These are phyloP conservation scores for Ceratocystis colombiana DNA, from an alignment of 2,329 filamentous ascomycete genomes.

Conservation along the genomic window DNA sequence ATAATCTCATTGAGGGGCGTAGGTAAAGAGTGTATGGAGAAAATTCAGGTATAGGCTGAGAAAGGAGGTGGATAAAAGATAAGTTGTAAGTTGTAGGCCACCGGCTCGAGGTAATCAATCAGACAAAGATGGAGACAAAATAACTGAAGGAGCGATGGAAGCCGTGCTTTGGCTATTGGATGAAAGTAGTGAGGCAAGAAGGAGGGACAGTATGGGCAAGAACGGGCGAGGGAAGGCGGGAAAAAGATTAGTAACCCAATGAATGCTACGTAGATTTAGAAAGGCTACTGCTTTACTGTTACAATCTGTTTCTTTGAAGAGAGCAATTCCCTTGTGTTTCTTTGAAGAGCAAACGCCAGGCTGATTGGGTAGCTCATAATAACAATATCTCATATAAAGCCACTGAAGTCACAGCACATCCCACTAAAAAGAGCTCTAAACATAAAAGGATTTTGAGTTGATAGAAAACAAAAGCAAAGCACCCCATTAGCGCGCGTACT, in stretches of 20 bases:
- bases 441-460: neutral
- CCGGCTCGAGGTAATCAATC: neutral
- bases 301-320: neutral
- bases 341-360: neutral
- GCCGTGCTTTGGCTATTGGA: slow-evolving; percentile 4
- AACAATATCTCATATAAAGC: neutral
- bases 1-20: neutral
- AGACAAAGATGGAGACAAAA: slow-evolving; percentile 2
- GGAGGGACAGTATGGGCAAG: neutral
- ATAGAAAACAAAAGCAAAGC: slow-evolving; percentile 7
- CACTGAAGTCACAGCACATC: neutral
- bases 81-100: too few relatives aligned
- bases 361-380: neutral
- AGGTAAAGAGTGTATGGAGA: slow-evolving; percentile 6
- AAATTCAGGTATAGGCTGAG: neutral
- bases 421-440: neutral
- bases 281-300: neutral
- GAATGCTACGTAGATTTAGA: neutral
- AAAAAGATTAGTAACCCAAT: neutral
- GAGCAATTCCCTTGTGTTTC: too few relatives aligned
- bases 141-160: neutral
- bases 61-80: neutral
- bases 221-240: neutral
- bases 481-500: neutral
- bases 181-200: neutral